Percentiles rank a stretch among this genome's conserved stretches.
Evolutionary conservation across 805 yeast species (phyloP).

Genomic region (Phaffomyces opuntiae): DNA sequence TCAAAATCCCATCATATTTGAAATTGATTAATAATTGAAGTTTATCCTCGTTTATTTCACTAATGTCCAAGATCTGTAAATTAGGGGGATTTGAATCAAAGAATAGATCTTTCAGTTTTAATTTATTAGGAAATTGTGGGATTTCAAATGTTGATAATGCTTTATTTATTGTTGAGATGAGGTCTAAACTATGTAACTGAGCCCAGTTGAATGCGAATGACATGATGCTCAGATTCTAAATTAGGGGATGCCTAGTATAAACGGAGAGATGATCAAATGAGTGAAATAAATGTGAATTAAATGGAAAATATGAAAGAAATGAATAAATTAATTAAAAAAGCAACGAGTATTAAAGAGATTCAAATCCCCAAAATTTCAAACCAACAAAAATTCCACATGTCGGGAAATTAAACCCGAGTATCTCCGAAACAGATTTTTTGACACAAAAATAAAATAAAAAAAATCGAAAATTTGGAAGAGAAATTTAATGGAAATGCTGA

Average conservation of each 20-base stretch:
- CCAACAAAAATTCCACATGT: too few relatives aligned
- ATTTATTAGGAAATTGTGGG: conserved; percentile 17
- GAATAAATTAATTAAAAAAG: too few relatives aligned
- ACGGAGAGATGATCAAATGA: not conserved
- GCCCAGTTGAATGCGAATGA: conserved; percentile 21
- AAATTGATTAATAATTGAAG: conserved; percentile 21
- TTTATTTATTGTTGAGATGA: conserved; percentile 17
- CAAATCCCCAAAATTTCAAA: too few relatives aligned
- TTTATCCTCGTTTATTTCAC: conserved; percentile 13
- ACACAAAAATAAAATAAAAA: too few relatives aligned
- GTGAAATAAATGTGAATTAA: not conserved
- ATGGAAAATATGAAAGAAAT: too few relatives aligned
- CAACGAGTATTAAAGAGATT: too few relatives aligned
- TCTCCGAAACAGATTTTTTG: too few relatives aligned
- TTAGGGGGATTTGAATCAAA: conserved; percentile 15
- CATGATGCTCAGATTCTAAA: conserved; percentile 6
- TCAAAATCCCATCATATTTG: conserved; percentile 17
- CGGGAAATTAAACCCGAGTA: too few relatives aligned
- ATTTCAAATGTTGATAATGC: conserved; percentile 13
- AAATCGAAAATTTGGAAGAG: too few relatives aligned
- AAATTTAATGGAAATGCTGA: too few relatives aligned
- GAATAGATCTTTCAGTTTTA: conserved; percentile 11
- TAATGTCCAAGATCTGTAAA: conserved; percentile 18
- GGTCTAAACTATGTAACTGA: conserved; percentile 14
- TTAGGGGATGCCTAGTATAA: not conserved